Evolutionary conservation across 352 stramenopile genomes (phyloP).

Genomic region (Globisporangium apiculatum): DNA sequence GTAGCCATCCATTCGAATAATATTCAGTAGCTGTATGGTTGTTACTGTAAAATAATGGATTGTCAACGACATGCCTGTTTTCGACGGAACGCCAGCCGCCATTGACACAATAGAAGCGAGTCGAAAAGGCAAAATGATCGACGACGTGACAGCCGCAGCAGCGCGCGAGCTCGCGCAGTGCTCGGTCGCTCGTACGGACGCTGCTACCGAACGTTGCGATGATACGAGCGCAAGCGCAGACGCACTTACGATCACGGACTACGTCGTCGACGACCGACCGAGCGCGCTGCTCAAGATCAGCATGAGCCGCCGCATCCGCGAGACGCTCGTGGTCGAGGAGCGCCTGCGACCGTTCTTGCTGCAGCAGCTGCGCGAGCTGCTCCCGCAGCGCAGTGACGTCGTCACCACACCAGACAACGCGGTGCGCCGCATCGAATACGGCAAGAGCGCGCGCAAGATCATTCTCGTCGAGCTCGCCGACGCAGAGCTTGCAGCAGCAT

Average conservation of each 20-base stretch:
- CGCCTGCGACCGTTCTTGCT: constrained; percentile 47
- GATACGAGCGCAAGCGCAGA: neutral
- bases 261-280: constrained; percentile 37
- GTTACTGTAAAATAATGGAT: no score
- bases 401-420: constrained; percentile 1
- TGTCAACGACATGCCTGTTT: no score
- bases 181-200: neutral
- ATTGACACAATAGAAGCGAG: no score
- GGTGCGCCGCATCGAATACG: constrained; percentile 49
- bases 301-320: constrained; percentile 64
- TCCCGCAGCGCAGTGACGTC: constrained; percentile 2
- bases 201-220: neutral
- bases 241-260: constrained; percentile 28
- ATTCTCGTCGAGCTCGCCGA: constrained; percentile 36
- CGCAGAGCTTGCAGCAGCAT: constrained; percentile 7
- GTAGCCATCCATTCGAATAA: no score
- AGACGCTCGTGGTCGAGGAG: constrained; percentile 34
- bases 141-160: neutral
- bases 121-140: no score
- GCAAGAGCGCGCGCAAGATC: constrained; percentile 40
- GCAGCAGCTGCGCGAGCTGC: constrained; percentile 1
- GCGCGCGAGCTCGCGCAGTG: constrained; percentile 4
- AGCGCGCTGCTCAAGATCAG: constrained; percentile 58
- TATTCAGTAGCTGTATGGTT: no score
- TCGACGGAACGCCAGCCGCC: no score